phyloP scores from a whole-genome alignment of 2,329 filamentous ascomycete species.

The Nothopassalora personata region DNA sequence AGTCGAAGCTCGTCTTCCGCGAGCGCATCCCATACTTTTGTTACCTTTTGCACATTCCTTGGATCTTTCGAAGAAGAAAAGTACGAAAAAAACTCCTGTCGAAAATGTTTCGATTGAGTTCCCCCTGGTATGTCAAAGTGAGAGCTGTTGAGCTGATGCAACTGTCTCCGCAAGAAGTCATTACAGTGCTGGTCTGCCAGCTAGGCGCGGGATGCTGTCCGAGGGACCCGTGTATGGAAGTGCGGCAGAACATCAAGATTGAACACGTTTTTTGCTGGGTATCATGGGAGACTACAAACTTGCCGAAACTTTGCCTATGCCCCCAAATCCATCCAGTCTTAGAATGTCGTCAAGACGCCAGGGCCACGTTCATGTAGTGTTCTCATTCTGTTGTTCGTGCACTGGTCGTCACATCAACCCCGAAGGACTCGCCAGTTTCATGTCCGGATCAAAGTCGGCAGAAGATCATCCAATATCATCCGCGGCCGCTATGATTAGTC shows the following conservation, averaged over 20 bases:
- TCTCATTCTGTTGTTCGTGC: too few species aligned
- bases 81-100: constrained; percentile 73
- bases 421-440: too few species aligned
- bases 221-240: neutral
- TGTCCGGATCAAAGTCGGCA: too few species aligned
- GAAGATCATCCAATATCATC: too few species aligned
- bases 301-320: neutral
- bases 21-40: constrained; percentile 69
- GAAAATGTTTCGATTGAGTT: constrained; percentile 71
- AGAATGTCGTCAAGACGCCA: neutral
- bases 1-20: too few species aligned
- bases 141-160: neutral
- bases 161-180: constrained; percentile 5
- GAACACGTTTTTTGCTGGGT: neutral
- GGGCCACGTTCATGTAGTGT: too few species aligned
- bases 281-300: neutral
- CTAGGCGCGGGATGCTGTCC: neutral
- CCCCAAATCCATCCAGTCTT: neutral
- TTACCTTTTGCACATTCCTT: constrained; percentile 73
- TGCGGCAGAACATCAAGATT: neutral
- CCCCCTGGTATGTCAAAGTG: constrained; percentile 38
- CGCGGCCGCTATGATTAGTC: neutral
- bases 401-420: too few species aligned
- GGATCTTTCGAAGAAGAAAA: constrained; percentile 68
- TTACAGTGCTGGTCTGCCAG: neutral